These are phyloP conservation scores for Arachnomyces sp. DNA, from an alignment of 2,329 filamentous ascomycete species.

Conservation along the genomic window DNA sequence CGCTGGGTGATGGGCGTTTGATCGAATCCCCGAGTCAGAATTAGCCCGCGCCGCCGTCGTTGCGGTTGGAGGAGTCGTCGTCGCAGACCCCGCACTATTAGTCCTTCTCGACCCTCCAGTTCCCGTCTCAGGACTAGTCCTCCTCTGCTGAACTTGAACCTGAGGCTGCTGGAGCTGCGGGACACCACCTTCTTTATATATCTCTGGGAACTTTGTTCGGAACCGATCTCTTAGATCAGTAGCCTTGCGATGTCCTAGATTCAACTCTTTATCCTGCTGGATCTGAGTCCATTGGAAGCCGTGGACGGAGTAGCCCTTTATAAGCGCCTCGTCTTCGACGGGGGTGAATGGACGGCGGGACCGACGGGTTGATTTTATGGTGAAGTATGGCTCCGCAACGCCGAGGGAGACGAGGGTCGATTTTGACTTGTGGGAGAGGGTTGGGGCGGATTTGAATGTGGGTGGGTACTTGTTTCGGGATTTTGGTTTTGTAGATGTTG, in stretches of 20 bases:
- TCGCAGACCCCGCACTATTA: too few relatives aligned
- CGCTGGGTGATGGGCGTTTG: too few relatives aligned
- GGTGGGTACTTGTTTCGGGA: conserved; percentile 11
- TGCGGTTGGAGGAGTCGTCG: too few relatives aligned
- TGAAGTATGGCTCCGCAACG: conserved; percentile 41
- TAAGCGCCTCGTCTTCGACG: conserved; percentile 49
- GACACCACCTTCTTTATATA: conserved; percentile 41
- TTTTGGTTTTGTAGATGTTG: conserved; percentile 7
- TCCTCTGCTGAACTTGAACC: too few relatives aligned
- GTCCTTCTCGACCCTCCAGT: too few relatives aligned
- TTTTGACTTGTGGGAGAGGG: conserved; percentile 25
- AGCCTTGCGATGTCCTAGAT: conserved; percentile 43
- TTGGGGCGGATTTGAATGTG: conserved; percentile 19
- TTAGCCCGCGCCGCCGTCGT: too few relatives aligned
- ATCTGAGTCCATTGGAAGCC: conserved; percentile 55
- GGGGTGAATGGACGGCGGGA: conserved; percentile 48
- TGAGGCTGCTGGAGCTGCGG: conserved; percentile 17
- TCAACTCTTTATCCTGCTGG: conserved; percentile 45
- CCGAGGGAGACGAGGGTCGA: conserved; percentile 34
- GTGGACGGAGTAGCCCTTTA: conserved; percentile 51
- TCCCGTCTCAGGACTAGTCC: too few relatives aligned
- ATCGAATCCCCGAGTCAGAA: too few relatives aligned
- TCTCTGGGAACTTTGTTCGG: conserved; percentile 50
- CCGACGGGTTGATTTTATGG: conserved; percentile 42
- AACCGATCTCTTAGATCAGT: conserved; percentile 57